Base-by-base conservation (phyloP, 805 yeast species). In the Kuraishia hungarica region DNA sequence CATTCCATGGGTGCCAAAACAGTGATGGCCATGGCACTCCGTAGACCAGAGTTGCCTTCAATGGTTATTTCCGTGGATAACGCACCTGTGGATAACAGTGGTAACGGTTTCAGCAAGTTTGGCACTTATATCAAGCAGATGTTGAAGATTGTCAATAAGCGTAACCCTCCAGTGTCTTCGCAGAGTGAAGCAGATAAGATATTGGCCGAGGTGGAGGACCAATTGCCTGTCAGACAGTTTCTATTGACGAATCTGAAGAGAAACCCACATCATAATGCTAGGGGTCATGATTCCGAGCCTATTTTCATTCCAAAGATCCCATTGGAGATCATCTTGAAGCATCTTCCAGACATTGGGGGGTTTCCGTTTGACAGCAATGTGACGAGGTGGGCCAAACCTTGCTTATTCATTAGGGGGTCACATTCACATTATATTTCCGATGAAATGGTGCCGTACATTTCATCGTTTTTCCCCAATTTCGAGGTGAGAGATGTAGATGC, bases 1-100 rank as follows among this genome's bases (percentile, higher is more conserved):
- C 94, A 87, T 66, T 86, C 93, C 0, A 86, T 89, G 94, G 99
- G 99, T 6, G 99, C 96, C 3, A 92, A 93, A 64, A 80, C 93
- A 0, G 97, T 86, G 5, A 92, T 93, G 97, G 91, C 94, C 0
- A 74, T 87, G 4, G 85, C 89, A 0, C 72, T 94, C 56, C 74
- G 90, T 53, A 74, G 79, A 22, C 93, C 92, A 0, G 78, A 80
- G 0, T 61, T 84, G 11, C 83, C 84, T 5, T 74, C 80, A 15
- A 75, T 83, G 71, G 62, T 91, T 51, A 80, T 92, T 2, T 73
- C 90, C 5, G 96, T 94, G 6, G 99, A 93, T 64, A 93, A 92
- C 66, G 89, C 97, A 0, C 98, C 99, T 0, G 81, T 90, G 1
- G 83, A 83, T 56, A 73, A 83, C 48, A 72, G 81, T 0, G 63